Evolutionary conservation across 1,139 yeast species (phyloP), one percentile per base, ranked within the genome.

Genomic region (Suhomyces coccinellae): DNA sequence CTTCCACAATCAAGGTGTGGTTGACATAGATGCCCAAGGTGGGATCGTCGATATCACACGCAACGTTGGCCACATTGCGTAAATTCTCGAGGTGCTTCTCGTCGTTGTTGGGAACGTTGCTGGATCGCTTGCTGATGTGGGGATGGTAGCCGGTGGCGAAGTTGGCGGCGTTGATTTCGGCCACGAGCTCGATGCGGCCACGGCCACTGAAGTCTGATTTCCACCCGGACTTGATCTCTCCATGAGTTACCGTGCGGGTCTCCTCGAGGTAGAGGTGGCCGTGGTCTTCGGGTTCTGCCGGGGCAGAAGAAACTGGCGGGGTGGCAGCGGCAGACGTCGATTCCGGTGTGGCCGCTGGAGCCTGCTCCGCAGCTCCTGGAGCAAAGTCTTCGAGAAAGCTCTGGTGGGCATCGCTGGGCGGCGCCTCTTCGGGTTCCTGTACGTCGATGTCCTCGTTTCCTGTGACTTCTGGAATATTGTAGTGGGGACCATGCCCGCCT

Each of bases 211-310:
- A 91, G 65, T 95, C 98, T 0, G 95, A 82, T 63, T 93, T 93
- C 99, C 99, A 93, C 6, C 99, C 99, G 20, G 80, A 75, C 61
- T 86, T 87, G 58, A 89, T 66, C 48, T 87, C 96, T 6, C 97
- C 97, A 45, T 82, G 79, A 12, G 85, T 79, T 11, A 93, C 73
- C 1, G 87, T 80, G 36, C 93, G 73, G 1, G 79, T 75, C 56
- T 89, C 96, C 58, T 89, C 95, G 6, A 83, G 66, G 53, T 78
- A 84, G 12, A 85, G 58, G 16, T 79, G 66, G 41, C 66, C 63
- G 14, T 61, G 60, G 12, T 53, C 58, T 3, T 52, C 40, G 22
- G 41, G 30, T 17, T 52, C 46, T 13, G 54, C 43, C 10, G 45
- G n/a, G 13, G 16, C 22, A 20, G 35, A 36, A 4, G 45, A 26